These are phyloP conservation scores for Halophytophthora batemanensis DNA, from an alignment of 352 stramenopile species.

Conservation along the genomic window DNA sequence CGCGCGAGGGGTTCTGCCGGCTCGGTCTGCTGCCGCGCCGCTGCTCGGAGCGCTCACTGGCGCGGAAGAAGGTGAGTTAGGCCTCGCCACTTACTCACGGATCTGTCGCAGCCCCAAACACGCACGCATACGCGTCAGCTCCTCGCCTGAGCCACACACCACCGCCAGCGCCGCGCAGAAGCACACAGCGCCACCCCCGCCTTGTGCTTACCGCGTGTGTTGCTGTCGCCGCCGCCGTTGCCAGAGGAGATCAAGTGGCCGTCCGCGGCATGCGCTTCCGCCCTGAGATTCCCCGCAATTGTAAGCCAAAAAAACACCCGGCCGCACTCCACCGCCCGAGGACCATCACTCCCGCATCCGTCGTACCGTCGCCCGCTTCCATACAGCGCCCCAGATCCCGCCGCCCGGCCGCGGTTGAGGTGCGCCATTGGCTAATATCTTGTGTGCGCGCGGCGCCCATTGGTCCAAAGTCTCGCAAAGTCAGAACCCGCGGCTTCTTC, in stretches of 20 bases:
- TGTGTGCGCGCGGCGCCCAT: background rate
- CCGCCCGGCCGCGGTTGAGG: too few species aligned
- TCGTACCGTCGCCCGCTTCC: conserved; percentile 27
- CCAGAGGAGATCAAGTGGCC: conserved; percentile 9
- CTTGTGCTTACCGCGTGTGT: conserved; percentile 5
- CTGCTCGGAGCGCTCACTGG: background rate
- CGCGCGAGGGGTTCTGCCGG: conserved; percentile 9
- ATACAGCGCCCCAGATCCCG: background rate
- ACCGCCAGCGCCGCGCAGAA: background rate
- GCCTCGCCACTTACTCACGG: background rate
- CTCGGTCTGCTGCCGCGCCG: background rate
- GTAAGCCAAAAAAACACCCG: conserved; percentile 30
- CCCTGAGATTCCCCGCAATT: conserved; percentile 26
- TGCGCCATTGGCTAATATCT: background rate
- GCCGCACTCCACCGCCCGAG: background rate
- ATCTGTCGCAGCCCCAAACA: conserved; percentile 6
- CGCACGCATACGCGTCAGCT: conserved; percentile 1
- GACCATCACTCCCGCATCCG: conserved; percentile 13
- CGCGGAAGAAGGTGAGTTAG: too few species aligned
- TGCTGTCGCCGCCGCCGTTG: conserved; percentile 8
- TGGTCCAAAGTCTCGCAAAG: background rate
- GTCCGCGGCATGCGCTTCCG: conserved; percentile 30
- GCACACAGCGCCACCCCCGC: background rate
- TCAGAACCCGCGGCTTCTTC: background rate
- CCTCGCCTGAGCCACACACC: background rate